Evolutionary conservation across 2,329 filamentous ascomycete genomes (phyloP).

Genomic region (Trichoderma semiorbis): DNA sequence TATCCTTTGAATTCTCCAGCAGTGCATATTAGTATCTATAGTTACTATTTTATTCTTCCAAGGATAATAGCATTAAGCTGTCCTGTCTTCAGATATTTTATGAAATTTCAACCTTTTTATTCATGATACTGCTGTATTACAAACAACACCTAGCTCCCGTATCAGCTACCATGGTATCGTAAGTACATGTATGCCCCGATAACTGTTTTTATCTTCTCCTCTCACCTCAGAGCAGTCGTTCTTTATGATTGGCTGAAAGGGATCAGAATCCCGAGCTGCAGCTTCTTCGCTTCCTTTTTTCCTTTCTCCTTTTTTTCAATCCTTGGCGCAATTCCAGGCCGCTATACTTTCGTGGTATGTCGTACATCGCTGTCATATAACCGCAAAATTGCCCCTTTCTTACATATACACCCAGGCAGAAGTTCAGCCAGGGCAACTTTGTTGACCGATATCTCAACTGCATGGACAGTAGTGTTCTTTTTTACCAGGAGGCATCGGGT

Average conservation of each 20-base stretch:
- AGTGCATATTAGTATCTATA: background rate
- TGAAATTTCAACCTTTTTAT: background rate
- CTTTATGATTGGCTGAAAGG: background rate
- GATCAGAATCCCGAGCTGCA: background rate
- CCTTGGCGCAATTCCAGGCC: background rate
- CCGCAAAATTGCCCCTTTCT: background rate
- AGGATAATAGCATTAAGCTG: background rate
- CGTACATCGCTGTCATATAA: background rate
- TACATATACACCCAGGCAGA: background rate
- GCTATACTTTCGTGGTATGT: background rate
- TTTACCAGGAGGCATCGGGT: background rate
- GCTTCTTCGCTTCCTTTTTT: background rate
- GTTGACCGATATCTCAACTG: background rate
- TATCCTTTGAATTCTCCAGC: too few relatives aligned
- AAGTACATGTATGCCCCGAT: background rate
- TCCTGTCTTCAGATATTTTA: background rate
- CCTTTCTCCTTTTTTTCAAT: background rate
- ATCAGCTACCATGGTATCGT: background rate
- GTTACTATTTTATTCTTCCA: background rate
- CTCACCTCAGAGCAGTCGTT: background rate
- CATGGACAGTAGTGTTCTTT: background rate
- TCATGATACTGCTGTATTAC: background rate
- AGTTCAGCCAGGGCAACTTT: background rate
- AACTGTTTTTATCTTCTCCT: background rate
- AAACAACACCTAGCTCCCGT: background rate